Percentiles rank a stretch among this genome's conserved stretches.
phyloP scores from a whole-genome alignment of 495 filamentous ascomycete genomes.

The Penicillium coffeae region DNA sequence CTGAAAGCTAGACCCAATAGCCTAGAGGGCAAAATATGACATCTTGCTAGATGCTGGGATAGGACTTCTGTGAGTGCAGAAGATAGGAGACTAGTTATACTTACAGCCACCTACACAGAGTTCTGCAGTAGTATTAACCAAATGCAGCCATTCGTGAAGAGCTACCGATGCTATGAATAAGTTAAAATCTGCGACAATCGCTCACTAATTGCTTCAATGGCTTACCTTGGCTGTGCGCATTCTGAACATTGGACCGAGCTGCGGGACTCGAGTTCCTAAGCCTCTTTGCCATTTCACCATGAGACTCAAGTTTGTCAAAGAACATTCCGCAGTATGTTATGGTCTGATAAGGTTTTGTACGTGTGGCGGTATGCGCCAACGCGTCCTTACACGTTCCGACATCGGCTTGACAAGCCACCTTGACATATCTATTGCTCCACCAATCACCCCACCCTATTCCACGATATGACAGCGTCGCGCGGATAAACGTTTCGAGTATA shows the following conservation, averaged over 20 bases:
- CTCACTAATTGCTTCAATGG: no score
- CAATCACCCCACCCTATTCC: neutral
- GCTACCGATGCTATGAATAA: neutral
- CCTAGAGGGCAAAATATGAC: no score
- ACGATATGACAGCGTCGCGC: neutral
- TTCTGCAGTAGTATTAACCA: neutral
- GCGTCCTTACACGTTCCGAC: neutral
- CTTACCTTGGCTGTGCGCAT: neutral
- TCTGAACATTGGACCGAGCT: neutral
- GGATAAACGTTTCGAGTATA: neutral
- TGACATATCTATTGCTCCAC: neutral
- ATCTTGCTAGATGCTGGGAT: no score
- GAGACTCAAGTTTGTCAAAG: neutral
- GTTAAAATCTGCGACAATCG: no score
- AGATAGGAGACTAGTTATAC: no score
- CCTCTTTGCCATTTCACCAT: neutral
- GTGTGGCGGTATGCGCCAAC: neutral
- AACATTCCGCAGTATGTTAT: neutral
- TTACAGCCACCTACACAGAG: neutral
- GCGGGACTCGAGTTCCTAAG: neutral
- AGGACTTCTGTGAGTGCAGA: no score
- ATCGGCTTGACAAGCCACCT: neutral
- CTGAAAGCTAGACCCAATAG: no score
- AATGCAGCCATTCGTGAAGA: neutral
- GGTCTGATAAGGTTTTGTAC: neutral